These are phyloP conservation scores for Puccinellia tenuiflora DNA, from an alignment of 176 grass and related monocot genomes.

Conservation along the genomic window DNA sequence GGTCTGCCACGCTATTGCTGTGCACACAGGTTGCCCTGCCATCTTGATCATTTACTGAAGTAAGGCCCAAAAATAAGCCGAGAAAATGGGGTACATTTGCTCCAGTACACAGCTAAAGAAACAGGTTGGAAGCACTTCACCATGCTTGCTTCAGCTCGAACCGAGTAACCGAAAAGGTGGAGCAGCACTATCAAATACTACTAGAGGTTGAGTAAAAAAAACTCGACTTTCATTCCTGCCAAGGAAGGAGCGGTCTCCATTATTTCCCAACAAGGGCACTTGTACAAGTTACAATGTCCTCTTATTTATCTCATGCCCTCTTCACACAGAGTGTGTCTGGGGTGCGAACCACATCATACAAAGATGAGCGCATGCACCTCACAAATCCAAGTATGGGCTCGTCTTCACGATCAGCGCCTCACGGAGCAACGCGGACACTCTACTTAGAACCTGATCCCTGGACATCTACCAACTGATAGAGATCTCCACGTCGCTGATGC, in stretches of 20 bases:
- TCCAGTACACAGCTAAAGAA: background rate
- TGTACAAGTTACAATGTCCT: background rate
- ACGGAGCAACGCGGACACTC: background rate
- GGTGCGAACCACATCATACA: background rate
- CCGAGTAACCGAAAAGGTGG: background rate
- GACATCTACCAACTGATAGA: conserved; percentile 86
- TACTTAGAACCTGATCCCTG: conserved; percentile 49
- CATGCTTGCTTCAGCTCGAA: background rate
- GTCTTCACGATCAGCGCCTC: background rate
- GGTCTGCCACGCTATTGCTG: background rate
- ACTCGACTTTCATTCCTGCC: background rate
- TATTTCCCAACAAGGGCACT: background rate
- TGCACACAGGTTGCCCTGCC: background rate
- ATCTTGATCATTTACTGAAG: conserved; percentile 20
- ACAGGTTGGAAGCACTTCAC: background rate
- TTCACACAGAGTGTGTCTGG: background rate
- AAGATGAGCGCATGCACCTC: background rate
- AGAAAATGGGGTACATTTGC: background rate
- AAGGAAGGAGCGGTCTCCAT: background rate
- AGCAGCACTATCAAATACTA: background rate
- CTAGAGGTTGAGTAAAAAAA: no score
- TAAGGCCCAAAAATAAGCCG: background rate
- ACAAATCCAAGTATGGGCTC: background rate
- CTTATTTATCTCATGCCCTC: background rate
- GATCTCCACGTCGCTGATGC: conserved; percentile 68